Base-by-base conservation (phyloP, 2,329 filamentous ascomycete genomes). In the Colletotrichum brevisporum region DNA sequence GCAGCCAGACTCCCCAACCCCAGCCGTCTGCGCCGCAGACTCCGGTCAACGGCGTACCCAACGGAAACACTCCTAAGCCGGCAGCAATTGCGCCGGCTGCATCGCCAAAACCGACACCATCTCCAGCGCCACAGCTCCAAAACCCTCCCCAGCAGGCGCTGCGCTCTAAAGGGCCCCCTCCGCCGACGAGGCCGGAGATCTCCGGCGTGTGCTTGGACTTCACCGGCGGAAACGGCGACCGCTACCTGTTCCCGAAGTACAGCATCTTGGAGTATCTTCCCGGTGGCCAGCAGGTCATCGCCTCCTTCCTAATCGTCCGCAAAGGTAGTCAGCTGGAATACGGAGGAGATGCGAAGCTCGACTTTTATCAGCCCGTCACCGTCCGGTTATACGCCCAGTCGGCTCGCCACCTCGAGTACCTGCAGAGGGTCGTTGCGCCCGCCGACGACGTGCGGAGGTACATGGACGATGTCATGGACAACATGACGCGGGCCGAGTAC, bases 171-270 rank as follows among this genome's bases (percentile, higher is more conserved):
- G 89, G 88, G 0, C 83, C 86, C 2, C 85, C 85, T 18, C 76
- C 78, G 8, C 78, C 84, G 2, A 77, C 80, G 12, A 90, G 88
- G 73, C 86, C 87, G 27, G 90, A 91, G 64, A 86, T 91, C 51
- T 86, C 89, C 1, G 89, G 90, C n/a, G 83, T 92, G 15, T 88
- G 91, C 1, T 88, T 94, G 70, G 91, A 93, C 73, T 93, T 94
- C 77, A 78, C 83, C 5, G 87, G 87, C 54, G 90, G 90, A 41
- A 89, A 83, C 3, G 92, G 92, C 53, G 93, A 95, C 77, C 88
- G 92, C 27, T 95, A 93, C 76, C 81, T 94, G 55, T 95, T 96
- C 71, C 93, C 93, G 2, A 92, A 91, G 73, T 91, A 92, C 76
- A 92, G 91, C 78, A 91, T 95, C 41, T 78, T 95, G 57, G 92